Evolutionary conservation across 2,329 filamentous ascomycete genomes (phyloP).

Genomic region (Ophiostoma tasmaniense): DNA sequence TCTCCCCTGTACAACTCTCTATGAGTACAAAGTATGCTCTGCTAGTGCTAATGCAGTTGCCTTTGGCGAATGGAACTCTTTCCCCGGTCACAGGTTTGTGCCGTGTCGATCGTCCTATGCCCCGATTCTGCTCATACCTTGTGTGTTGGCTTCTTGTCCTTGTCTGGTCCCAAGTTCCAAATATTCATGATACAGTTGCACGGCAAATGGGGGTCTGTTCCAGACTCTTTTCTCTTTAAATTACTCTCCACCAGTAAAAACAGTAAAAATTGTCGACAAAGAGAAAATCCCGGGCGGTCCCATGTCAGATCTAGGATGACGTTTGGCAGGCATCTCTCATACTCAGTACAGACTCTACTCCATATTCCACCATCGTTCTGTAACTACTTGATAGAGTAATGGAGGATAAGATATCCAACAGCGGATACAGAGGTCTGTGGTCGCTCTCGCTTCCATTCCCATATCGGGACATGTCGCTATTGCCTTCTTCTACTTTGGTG

Average conservation of each 20-base stretch:
- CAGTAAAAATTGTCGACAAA: neutral
- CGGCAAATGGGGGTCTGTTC: neutral
- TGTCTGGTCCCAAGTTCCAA: neutral
- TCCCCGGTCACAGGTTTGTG: neutral
- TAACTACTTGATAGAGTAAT: too few relatives aligned
- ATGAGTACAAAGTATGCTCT: neutral
- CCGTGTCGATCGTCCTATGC: neutral
- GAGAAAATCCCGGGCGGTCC: neutral
- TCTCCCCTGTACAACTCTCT: neutral
- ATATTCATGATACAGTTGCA: neutral
- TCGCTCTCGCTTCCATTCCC: neutral
- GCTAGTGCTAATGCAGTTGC: slow-evolving; percentile 5
- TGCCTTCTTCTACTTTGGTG: neutral
- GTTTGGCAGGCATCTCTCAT: neutral
- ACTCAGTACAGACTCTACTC: neutral
- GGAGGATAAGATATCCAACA: neutral
- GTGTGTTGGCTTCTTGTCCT: neutral
- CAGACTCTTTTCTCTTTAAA: neutral
- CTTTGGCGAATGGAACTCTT: slow-evolving; percentile 12
- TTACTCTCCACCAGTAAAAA: neutral
- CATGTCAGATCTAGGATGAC: neutral
- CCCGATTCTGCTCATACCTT: neutral
- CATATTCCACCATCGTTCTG: neutral
- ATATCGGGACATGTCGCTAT: neutral
- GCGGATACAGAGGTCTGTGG: neutral